Conservation (phyloP, 306 rosid species). For the Trifolium pratense region DNA sequence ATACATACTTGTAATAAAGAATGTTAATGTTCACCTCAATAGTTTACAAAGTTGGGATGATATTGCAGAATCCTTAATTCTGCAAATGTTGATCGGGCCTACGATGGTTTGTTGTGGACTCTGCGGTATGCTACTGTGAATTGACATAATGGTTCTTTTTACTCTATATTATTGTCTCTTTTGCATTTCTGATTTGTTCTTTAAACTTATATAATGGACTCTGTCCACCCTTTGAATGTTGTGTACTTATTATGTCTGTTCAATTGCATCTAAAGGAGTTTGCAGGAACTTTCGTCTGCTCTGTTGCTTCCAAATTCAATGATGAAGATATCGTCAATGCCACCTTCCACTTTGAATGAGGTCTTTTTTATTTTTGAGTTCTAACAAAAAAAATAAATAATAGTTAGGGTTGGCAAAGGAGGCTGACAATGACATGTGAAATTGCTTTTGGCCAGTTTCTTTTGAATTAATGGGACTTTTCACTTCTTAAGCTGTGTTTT, state of each 20-base stretch:
- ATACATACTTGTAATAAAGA: slow-evolving; percentile 15
- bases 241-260: slow-evolving; percentile 50
- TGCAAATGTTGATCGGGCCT: slow-evolving; percentile 77
- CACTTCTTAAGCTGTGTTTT: too few species aligned
- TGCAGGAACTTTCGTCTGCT: slow-evolving; percentile 85
- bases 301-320: slow-evolving; percentile 57
- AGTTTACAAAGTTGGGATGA: slow-evolving; percentile 40
- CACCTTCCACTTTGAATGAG: slow-evolving; percentile 59
- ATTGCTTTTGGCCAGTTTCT: too few species aligned
- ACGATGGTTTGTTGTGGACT: slow-evolving; percentile 91
- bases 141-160: slow-evolving; percentile 32
- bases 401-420: too few species aligned
- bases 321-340: slow-evolving; percentile 47
- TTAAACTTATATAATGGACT: slow-evolving; percentile 25
- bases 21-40: slow-evolving; percentile 24
- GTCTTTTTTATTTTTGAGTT: too few species aligned
- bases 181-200: slow-evolving; percentile 28
- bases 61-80: slow-evolving; percentile 83
- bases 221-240: slow-evolving; percentile 31
- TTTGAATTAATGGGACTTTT: too few species aligned
- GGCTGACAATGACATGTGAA: too few species aligned
- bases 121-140: slow-evolving; percentile 63
- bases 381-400: too few species aligned
- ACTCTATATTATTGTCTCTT: slow-evolving; percentile 32
- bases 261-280: slow-evolving; percentile 65